Evolutionary conservation across 2,329 filamentous ascomycete species (phyloP).

Genomic region (Penicillium carneum): DNA sequence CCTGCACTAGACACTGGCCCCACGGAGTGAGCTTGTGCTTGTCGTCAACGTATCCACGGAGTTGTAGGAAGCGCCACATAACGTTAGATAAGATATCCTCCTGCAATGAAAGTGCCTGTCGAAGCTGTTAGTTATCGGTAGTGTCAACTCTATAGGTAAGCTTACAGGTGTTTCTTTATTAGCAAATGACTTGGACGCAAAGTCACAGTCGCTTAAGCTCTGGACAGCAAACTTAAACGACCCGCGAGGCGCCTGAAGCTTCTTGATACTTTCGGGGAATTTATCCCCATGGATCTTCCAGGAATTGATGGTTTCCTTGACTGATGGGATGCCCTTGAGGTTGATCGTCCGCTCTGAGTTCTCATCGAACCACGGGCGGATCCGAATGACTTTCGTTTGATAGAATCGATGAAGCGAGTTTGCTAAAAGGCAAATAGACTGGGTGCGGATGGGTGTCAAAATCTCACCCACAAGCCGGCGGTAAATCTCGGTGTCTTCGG

Average conservation of each 20-base stretch:
- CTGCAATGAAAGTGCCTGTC: slow-evolving; percentile 64
- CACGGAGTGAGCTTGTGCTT: slow-evolving; percentile 81
- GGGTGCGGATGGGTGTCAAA: slow-evolving; percentile 76
- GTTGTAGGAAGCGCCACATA: slow-evolving; percentile 86
- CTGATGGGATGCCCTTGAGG: slow-evolving; percentile 63
- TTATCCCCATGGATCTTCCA: slow-evolving; percentile 75
- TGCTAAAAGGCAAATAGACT: slow-evolving; percentile 78
- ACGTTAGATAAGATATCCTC: slow-evolving; percentile 77
- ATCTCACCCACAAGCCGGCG: slow-evolving; percentile 76
- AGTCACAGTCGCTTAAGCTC: slow-evolving; percentile 72
- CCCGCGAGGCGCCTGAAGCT: slow-evolving; percentile 41
- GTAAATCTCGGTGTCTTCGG: slow-evolving; percentile 80
- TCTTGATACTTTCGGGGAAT: slow-evolving; percentile 54
- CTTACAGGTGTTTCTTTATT: slow-evolving; percentile 59
- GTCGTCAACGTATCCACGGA: slow-evolving; percentile 82
- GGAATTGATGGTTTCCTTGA: slow-evolving; percentile 61
- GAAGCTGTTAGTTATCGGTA: slow-evolving; percentile 21
- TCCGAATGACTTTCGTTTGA: slow-evolving; percentile 76
- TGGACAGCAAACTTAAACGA: slow-evolving; percentile 60
- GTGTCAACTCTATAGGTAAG: background rate
- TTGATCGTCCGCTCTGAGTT: slow-evolving; percentile 71
- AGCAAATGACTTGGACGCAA: slow-evolving; percentile 72
- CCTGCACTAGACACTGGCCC: slow-evolving; percentile 79
- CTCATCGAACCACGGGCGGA: slow-evolving; percentile 84
- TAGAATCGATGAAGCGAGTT: slow-evolving; percentile 83